Conservation (phyloP, 495 filamentous ascomycete species). For the Hyaloscypha bicolor region DNA sequence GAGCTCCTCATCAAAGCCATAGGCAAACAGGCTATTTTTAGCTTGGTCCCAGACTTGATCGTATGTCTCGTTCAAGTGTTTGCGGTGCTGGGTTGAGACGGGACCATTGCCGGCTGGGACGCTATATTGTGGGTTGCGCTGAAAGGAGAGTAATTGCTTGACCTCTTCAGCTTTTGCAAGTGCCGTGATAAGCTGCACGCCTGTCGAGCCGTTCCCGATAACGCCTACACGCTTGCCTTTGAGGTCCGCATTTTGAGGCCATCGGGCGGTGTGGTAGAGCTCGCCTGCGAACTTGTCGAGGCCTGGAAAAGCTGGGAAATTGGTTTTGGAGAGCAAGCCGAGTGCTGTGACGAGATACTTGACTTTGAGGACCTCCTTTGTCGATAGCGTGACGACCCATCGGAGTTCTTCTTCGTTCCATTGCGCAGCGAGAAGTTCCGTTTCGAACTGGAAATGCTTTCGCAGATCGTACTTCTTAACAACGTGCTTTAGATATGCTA, state of each 20-base stretch:
- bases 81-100: neutral
- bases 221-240: conserved; percentile 52
- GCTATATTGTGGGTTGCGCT: conserved; percentile 44
- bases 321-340: conserved; percentile 35
- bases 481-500: conserved; percentile 54
- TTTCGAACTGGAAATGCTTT: conserved; percentile 43
- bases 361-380: neutral
- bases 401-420: conserved; percentile 7
- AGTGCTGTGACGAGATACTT: conserved; percentile 19
- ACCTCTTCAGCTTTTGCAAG: conserved; percentile 40
- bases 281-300: conserved; percentile 55
- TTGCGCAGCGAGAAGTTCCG: conserved; percentile 11
- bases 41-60: neutral
- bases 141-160: conserved; percentile 63
- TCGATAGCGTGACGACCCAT: conserved; percentile 1
- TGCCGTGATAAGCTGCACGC: conserved; percentile 50
- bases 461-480: conserved; percentile 59
- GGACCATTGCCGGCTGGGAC: conserved; percentile 13
- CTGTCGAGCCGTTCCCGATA: conserved; percentile 57
- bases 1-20: conserved; percentile 13
- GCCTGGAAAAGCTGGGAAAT: conserved; percentile 57
- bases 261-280: conserved; percentile 55
- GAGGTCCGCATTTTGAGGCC: conserved; percentile 46
- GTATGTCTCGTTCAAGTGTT: conserved; percentile 10
- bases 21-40: neutral